Evolutionary conservation across 495 filamentous ascomycete genomes (phyloP).

Genomic region (Cercophora scortea): DNA sequence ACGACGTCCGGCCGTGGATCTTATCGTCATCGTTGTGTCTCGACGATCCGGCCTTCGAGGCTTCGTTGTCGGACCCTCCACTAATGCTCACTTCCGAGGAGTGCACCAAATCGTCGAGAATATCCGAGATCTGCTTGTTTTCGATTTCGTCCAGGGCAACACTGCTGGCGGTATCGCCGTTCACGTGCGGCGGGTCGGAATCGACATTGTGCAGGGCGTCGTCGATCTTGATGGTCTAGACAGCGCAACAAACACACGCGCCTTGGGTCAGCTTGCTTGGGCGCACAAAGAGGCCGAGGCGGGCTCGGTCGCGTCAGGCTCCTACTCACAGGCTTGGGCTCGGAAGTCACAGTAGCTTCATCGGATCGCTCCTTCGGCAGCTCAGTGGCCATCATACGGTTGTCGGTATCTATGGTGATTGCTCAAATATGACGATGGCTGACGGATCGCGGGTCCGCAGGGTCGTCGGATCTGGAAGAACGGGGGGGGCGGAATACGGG

Average conservation of each 20-base stretch:
- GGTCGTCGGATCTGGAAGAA: slow-evolving; percentile 11
- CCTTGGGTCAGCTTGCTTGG: no score
- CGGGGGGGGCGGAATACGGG: neutral
- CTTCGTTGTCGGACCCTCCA: slow-evolving; percentile 64
- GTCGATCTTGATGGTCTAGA: slow-evolving; percentile 24
- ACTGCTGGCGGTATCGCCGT: slow-evolving; percentile 26
- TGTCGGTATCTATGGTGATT: slow-evolving; percentile 13
- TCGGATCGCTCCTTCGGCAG: slow-evolving; percentile 42
- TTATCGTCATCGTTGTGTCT: slow-evolving; percentile 46
- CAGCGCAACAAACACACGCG: slow-evolving; percentile 1
- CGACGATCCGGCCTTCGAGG: slow-evolving; percentile 41
- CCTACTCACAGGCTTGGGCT: slow-evolving; percentile 38
- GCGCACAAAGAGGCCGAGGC: no score
- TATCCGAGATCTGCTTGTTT: slow-evolving; percentile 43
- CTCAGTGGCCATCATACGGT: slow-evolving; percentile 54
- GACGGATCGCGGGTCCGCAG: slow-evolving; percentile 9
- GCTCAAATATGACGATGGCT: slow-evolving; percentile 4
- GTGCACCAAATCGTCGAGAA: slow-evolving; percentile 40
- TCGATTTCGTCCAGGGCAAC: slow-evolving; percentile 33
- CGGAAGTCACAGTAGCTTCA: slow-evolving; percentile 41
- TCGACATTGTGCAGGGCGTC: slow-evolving; percentile 37
- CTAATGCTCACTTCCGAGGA: slow-evolving; percentile 52
- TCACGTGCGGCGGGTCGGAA: slow-evolving; percentile 29
- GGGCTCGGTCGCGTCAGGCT: neutral
- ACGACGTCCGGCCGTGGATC: slow-evolving; percentile 57